Percentiles rank a stretch among this genome's conserved stretches.
Evolutionary conservation across 2,329 filamentous ascomycete species (phyloP).

Genomic region (Malbranchea zuffiana): DNA sequence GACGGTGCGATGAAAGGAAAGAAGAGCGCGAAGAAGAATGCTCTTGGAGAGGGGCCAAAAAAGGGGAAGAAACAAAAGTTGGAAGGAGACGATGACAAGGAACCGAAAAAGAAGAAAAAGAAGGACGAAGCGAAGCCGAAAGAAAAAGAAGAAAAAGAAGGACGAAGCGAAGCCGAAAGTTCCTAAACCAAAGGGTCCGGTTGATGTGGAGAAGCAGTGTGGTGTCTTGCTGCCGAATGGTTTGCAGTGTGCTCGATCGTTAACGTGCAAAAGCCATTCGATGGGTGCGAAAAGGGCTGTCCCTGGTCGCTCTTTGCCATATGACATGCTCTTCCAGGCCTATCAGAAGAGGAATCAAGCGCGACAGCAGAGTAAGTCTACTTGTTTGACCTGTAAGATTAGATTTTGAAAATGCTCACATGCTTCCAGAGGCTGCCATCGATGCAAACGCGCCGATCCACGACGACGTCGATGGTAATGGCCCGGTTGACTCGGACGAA

Average conservation of each 20-base stretch:
- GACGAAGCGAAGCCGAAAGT: slow-evolving; percentile 76
- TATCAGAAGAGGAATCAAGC: slow-evolving; percentile 98
- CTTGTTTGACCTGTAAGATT: not conserved
- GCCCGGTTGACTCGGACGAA: slow-evolving; percentile 85
- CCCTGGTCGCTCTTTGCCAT: slow-evolving; percentile 73
- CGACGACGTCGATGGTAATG: slow-evolving; percentile 71
- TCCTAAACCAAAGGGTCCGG: slow-evolving; percentile 79
- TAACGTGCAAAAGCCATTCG: slow-evolving; percentile 90
- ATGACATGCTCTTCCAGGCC: slow-evolving; percentile 78
- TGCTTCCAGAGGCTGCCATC: slow-evolving; percentile 66
- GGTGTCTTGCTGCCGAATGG: slow-evolving; percentile 79
- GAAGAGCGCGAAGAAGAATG: slow-evolving; percentile 56
- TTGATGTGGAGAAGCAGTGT: slow-evolving; percentile 89
- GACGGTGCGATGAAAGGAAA: slow-evolving; percentile 44
- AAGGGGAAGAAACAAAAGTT: slow-evolving; percentile 72
- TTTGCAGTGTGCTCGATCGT: slow-evolving; percentile 71
- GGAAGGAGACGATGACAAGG: slow-evolving; percentile 61
- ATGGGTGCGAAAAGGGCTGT: slow-evolving; percentile 91
- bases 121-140: too few relatives aligned
- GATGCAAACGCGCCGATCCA: slow-evolving; percentile 86
- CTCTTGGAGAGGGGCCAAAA: slow-evolving; percentile 45
- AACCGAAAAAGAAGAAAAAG: slow-evolving; percentile 82
- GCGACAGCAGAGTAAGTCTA: slow-evolving; percentile 76
- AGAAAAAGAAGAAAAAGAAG: slow-evolving; percentile 89
- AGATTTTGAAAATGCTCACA: slow-evolving; percentile 11